Evolutionary conservation across 148 eudicot genomes (phyloP).

Genomic region (Chenopodium quinoa): DNA sequence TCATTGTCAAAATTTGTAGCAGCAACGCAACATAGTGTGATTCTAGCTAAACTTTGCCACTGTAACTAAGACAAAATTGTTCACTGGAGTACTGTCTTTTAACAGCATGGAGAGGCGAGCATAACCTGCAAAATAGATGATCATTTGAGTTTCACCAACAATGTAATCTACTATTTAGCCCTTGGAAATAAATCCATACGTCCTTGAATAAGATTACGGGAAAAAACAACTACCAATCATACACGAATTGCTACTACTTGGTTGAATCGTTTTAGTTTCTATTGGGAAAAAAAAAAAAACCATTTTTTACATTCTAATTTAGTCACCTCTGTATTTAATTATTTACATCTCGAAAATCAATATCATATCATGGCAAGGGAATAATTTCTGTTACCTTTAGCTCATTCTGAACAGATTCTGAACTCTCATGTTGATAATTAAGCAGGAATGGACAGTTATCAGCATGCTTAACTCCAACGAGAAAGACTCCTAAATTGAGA

Average conservation of each 20-base stretch:
- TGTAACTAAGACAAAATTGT: background rate
- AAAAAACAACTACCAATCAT: background rate
- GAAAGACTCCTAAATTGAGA: slow-evolving; percentile 75
- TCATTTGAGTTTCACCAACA: background rate
- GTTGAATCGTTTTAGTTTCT: background rate
- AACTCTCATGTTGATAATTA: background rate
- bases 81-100: background rate
- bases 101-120: background rate
- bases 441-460: background rate
- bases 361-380: background rate
- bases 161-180: background rate
- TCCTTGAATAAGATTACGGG: background rate
- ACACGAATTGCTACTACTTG: background rate
- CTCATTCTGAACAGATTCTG: background rate
- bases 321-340: background rate
- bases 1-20: slow-evolving; percentile 15
- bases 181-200: background rate
- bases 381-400: background rate
- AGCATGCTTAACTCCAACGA: slow-evolving; percentile 61
- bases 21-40: background rate
- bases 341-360: background rate
- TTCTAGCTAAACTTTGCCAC: background rate
- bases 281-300: background rate
- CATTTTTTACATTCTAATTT: background rate
- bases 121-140: background rate